Base-by-base conservation (phyloP, 768 basidiomycete species). In the Russula virescens region DNA sequence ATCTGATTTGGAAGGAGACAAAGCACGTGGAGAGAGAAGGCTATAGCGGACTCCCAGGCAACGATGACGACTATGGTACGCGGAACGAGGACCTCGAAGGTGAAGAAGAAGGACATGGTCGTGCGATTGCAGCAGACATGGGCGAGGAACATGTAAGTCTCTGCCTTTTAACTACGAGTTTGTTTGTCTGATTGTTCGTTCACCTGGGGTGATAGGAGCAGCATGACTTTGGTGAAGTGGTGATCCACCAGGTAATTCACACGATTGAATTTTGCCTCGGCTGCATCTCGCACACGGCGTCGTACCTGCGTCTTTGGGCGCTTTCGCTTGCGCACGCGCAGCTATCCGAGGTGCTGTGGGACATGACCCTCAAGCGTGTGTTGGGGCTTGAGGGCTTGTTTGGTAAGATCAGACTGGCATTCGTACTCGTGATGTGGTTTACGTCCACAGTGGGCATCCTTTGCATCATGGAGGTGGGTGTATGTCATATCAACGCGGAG, bases 261-360 rank as follows among this genome's bases (percentile, higher is more conserved):
- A 96, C 94, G 26, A 98, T 99, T 75, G 97, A 99, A 77, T 99
- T 98, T 76, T 99, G 97, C 73, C 85, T 99, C 38, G 97, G 96
- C 8, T 98, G 96, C 74, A 98, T 98, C 70, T 98, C 96, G 66
- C 96, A 98, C 74, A 98, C 96, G 1, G 92, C 92, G 14, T 93
- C 90, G 18, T 92, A 91, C 75, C 83, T 94, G 52, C 89, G 96
- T 72, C 80, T 99, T 43, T 98, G 96, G 96, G 97, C 97, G 21
- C 83, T 99, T 8, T 99, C 97, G 26, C 83, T 99, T 55, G 97
- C 97, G 13, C 97, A 99, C 76, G 94, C 97, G 21, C 97, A 98
- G 75, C 80, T 99, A 19, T 96, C 94, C 43, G 94, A 94, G 74
- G 94, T 96, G 58, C 77, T 96, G 61, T 96, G 93, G 91, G 71